phyloP scores from a whole-genome alignment of 352 stramenopile genomes.

The Pythium brassicae region DNA sequence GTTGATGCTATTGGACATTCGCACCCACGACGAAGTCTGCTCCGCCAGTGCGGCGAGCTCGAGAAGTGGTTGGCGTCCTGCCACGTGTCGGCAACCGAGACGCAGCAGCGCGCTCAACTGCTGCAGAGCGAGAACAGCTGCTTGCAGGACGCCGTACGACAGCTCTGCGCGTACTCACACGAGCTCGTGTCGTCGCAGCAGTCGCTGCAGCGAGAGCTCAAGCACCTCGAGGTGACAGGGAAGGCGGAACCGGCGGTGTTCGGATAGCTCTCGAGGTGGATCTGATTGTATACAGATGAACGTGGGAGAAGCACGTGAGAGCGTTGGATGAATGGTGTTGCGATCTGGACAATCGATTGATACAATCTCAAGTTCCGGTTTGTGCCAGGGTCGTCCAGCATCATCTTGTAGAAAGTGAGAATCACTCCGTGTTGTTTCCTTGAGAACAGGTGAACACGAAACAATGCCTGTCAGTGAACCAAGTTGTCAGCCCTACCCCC shows the following conservation, averaged over 20 bases:
- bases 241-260: conserved; percentile 34
- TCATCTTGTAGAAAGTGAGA: too few species aligned
- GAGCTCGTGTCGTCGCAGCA: conserved; percentile 44
- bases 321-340: background rate
- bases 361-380: background rate
- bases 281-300: too few species aligned
- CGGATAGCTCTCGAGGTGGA: conserved; percentile 14
- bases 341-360: too few species aligned
- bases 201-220: conserved; percentile 41
- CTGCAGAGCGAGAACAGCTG: conserved; percentile 50
- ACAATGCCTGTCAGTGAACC: too few species aligned
- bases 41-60: conserved; percentile 45
- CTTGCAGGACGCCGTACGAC: conserved; percentile 37
- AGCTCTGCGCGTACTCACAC: conserved; percentile 50
- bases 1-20: too few species aligned
- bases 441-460: too few species aligned
- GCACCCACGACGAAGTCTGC: conserved; percentile 21
- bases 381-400: too few species aligned
- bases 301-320: too few species aligned
- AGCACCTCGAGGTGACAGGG: conserved; percentile 40
- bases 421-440: too few species aligned
- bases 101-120: conserved; percentile 24
- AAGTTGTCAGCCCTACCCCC: too few species aligned
- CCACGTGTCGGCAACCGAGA: conserved; percentile 27
- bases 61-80: conserved; percentile 44